Percentiles rank a stretch among this genome's conserved stretches.
Conservation (phyloP, 257 asterid species). For the Solanum paucissectum region DNA sequence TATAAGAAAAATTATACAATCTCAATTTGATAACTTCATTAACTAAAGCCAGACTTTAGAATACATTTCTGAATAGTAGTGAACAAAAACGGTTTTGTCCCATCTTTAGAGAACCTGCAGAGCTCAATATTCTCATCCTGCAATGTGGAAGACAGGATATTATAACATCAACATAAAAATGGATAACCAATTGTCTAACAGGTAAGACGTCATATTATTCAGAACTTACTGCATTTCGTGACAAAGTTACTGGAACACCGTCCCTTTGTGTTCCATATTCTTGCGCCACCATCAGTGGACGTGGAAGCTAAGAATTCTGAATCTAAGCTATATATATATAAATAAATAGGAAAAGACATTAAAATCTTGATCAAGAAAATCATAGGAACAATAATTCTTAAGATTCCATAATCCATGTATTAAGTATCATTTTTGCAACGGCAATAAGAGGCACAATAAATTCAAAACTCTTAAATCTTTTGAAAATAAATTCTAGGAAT, state of each 20-base stretch:
- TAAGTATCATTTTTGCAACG: too few relatives aligned
- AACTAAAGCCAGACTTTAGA: neutral
- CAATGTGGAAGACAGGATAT: constrained; percentile 5
- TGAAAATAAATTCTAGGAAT: neutral
- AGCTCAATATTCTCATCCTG: constrained; percentile 86
- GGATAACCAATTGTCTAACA: too few relatives aligned
- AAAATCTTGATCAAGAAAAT: neutral
- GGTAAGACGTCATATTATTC: too few relatives aligned
- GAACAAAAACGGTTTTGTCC: constrained; percentile 90
- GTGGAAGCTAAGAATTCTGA: constrained; percentile 88
- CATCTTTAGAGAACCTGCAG: constrained; percentile 93
- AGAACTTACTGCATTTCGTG: too few relatives aligned
- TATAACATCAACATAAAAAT: too few relatives aligned
- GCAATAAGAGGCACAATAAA: too few relatives aligned
- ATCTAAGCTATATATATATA: constrained; percentile 45
- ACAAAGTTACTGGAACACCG: too few relatives aligned
- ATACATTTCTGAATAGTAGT: constrained; percentile 69
- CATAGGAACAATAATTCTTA: too few relatives aligned
- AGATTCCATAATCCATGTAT: too few relatives aligned
- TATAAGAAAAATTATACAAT: neutral
- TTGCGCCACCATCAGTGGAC: constrained; percentile 58
- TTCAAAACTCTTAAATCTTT: neutral
- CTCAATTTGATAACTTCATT: neutral
- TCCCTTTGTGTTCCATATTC: too few relatives aligned
- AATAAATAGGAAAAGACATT: neutral